Evolutionary conservation across 2,329 filamentous ascomycete species (phyloP), one percentile per base, ranked within the genome.

Genomic region (Fusarium sp.): DNA sequence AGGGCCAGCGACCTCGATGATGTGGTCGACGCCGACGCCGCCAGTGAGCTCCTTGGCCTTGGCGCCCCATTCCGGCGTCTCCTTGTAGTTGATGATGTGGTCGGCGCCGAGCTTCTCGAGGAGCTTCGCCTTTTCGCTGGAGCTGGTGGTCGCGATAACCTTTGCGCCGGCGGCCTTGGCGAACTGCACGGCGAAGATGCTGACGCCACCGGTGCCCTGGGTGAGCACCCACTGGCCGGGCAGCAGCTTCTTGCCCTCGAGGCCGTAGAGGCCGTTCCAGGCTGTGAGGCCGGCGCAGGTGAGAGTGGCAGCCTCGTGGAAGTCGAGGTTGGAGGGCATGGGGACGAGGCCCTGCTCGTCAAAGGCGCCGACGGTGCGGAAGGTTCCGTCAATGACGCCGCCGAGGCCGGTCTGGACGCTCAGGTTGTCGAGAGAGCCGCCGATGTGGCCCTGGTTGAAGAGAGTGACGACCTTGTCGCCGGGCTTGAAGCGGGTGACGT

Each of bases 151-250:
- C 29, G 80, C 80, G 50, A 83, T 80, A 58, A 83, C 80, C 8
- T 62, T 77, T 6, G 80, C 81, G 40, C 81, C 80, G 5, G 78
- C 79, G 2, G 79, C 79, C 69, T 81, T 81, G 50, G 81, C 81
- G 61, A 83, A 82, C 75, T 83, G 88, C n/a, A 90, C 73, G 4
- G 83, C 88, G 56, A 89, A 89, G 58, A 90, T 80, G 61, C 82
- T 85, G 7, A 91, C 88, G 55, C 88, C 88, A 19, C 89, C 88
- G 0, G 88, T 91, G n/a, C 88, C 89, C 74, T 91, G 87, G 1
- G 87, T 87, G 31, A 91, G 79, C 4, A 91, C 87, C 67, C 74
- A 80, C 59, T 84, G 75, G 5, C 86, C 87, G 0, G 85, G 81
- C 68, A 80, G 78, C 55, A 89, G 62, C 42, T 70, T 70, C 58